phyloP scores from a whole-genome alignment of 1,284 basidiomycete species.

The Tilletia caries region DNA sequence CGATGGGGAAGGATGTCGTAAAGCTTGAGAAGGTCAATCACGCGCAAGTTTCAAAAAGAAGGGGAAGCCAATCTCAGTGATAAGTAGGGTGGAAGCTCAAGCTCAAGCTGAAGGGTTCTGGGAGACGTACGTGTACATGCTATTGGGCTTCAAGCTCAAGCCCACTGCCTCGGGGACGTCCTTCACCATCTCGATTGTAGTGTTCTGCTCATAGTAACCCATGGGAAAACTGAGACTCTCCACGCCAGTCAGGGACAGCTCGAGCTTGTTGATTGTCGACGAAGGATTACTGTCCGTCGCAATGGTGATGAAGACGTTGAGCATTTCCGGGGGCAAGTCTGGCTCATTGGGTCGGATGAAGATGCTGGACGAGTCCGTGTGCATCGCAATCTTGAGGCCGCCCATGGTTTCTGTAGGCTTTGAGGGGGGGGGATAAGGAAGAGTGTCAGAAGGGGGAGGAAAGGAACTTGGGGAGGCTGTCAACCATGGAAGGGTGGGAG shows the following conservation, averaged over 20 bases:
- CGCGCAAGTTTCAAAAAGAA: background rate
- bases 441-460: background rate
- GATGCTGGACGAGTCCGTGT: slow-evolving; percentile 8
- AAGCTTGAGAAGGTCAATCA: background rate
- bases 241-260: slow-evolving; percentile 27
- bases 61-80: too few relatives aligned
- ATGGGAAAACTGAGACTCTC: slow-evolving; percentile 32
- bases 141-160: slow-evolving; percentile 28
- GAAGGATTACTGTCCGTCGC: slow-evolving; percentile 29
- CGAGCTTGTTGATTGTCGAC: slow-evolving; percentile 25
- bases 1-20: slow-evolving; percentile 22
- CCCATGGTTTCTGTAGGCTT: background rate
- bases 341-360: slow-evolving; percentile 13
- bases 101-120: too few relatives aligned
- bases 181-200: slow-evolving; percentile 32
- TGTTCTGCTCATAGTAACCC: slow-evolving; percentile 36
- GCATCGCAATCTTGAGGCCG: background rate
- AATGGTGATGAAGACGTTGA: slow-evolving; percentile 35
- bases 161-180: slow-evolving; percentile 28
- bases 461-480: too few relatives aligned
- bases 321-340: slow-evolving; percentile 12
- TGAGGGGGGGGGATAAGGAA: background rate
- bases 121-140: slow-evolving; percentile 29
- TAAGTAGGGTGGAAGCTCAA: background rate
- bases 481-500: too few relatives aligned